Evolutionary conservation across 306 rosid genomes (phyloP), one percentile per base, ranked within the genome.

Genomic region (Argentina anserina): DNA sequence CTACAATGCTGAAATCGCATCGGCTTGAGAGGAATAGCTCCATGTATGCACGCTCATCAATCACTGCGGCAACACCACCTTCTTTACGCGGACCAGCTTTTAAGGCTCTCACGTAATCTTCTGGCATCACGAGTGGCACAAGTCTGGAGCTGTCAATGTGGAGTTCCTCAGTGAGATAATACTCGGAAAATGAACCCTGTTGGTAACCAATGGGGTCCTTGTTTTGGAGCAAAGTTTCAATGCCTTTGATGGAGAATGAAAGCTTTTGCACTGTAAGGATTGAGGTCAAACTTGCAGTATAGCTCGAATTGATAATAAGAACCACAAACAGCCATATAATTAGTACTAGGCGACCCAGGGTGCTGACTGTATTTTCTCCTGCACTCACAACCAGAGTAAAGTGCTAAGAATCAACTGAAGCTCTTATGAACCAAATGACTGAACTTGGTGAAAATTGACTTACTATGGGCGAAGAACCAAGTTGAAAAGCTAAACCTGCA

Each of bases 261-360:
- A 95, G 97, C 76, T 84, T 83, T 67, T 91, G 93, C 65, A 92
- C 99, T 33, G 99, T 95, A 74, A 95, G 96, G 86, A 95, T 95
- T 75, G 99, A 95, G 70, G 97, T 95, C 84, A 95, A 79, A 78
- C 93, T 95, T 61, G 99, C 99, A 1, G 97, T 92, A 86, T 95
- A 95, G 89, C 97, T 95, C 7, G 99, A 95, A 80, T 75, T 91
- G 50, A 95, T 87, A 81, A 95, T 95, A 25, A 95, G 97, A 71
- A 95, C 93, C 43, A 95, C 97, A 79, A 95, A 95, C 50, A 95
- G 68, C 99, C 99, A 95, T 81, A 91, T 79, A 15, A 95, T 69
- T 66, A 95, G 84, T 75, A 95, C 97, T 9, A 86, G 6, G 53
- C 99, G 96, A 46, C 97, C 99, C 0, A 90, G 90, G 29, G 92